A percentile compares a stretch with the other conserved stretches of the same genome.
Conservation (phyloP, 345 rosid genomes). For the Passiflora organensis region DNA sequence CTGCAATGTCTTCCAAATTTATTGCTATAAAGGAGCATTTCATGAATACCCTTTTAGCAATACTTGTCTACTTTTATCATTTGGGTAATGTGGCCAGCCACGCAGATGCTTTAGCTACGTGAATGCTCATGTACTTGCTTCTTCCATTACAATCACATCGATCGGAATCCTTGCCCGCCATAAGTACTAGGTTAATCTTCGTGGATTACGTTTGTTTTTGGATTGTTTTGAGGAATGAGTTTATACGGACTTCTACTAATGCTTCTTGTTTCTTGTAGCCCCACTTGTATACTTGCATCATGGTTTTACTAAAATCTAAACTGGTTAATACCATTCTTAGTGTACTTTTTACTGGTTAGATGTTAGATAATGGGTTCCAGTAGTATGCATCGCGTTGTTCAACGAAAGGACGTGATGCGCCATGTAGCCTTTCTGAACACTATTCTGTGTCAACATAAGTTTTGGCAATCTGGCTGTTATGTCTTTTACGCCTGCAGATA, state of each 20-base stretch:
- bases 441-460: constrained; percentile 2
- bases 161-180: too few relatives aligned
- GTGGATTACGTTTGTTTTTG: constrained; percentile 1
- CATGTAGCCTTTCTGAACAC: constrained; percentile 9
- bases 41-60: constrained; percentile 21
- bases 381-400: too few relatives aligned
- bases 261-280: background rate
- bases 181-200: constrained; percentile 3
- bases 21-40: constrained; percentile 22
- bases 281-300: constrained; percentile 4
- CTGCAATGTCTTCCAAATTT: constrained; percentile 41
- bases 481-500: constrained; percentile 7
- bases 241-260: too few relatives aligned
- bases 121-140: too few relatives aligned
- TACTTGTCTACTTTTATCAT: constrained; percentile 17
- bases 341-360: background rate
- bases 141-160: too few relatives aligned
- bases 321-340: too few relatives aligned
- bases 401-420: constrained; percentile 8
- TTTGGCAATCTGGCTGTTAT: background rate
- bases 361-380: too few relatives aligned
- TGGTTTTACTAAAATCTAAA: too few relatives aligned
- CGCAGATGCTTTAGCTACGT: constrained; percentile 21
- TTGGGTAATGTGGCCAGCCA: constrained; percentile 19
- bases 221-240: too few relatives aligned